Evolutionary conservation across 129 eudicot species (phyloP), one percentile per base, ranked within the genome.

Genomic region (Solidago caesia): DNA sequence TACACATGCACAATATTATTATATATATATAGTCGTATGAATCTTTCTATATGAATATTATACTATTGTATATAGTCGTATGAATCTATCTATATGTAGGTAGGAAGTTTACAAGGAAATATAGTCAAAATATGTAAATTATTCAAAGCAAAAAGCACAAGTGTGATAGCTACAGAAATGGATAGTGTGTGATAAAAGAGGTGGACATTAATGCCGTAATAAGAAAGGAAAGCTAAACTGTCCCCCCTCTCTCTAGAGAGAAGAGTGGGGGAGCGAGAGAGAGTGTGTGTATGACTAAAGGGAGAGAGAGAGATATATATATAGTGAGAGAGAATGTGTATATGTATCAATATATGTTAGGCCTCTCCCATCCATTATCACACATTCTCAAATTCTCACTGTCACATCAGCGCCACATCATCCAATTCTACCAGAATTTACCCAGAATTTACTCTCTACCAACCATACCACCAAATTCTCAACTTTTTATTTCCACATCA

Each of bases 121-220:
- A 71, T 79, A 56, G 70, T 66, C 44, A 66, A 73, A 56, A 1
- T 26, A 16, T 70, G 49, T 52, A 13, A 27, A 62, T 70, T 42
- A 63, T 62, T 43, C 5, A 72, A 72, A 72, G n/a, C 6, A 48
- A 52, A 68, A 80, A 63, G 66, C 67, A 63, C 74, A 41, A 63
- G 75, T 79, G 72, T 70, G 80, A 83, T 80, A 67, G 87, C 83
- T 77, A 86, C 78, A 49, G 57, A 80, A 75, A 71, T 62, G 81
- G 80, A 66, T 33, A 77, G 83, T 79, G 87, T 71, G 83, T 65
- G 77, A 77, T 77, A 76, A 86, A 82, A 85, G 69, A 84, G 79
- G 79, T 73, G 63, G 74, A 66, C 78, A 81, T 64, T 87, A 83
- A 83, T 91, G 97, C 90, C 92, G 96, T 86, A 86, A 83, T 87